Evolutionary conservation across 345 rosid genomes (phyloP).

Genomic region (Populus ilicifolia): DNA sequence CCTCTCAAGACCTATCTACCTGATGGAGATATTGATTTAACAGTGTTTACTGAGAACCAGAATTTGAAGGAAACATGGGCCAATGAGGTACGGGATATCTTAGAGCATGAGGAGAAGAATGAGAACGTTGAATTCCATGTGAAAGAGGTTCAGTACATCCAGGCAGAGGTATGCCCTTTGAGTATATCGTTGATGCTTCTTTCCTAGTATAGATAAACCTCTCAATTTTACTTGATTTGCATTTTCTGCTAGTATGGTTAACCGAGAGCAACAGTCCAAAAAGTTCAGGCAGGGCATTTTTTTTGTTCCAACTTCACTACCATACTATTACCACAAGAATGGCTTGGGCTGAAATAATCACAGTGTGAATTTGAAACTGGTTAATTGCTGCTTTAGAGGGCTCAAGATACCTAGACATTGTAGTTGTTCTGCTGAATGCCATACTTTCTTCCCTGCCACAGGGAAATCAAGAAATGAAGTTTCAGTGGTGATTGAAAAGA

Average conservation of each 20-base stretch:
- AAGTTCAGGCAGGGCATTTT: too few species aligned
- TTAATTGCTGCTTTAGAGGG: background rate
- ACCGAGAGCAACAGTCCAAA: too few species aligned
- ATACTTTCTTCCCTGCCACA: background rate
- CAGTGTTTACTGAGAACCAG: slow-evolving; percentile 55
- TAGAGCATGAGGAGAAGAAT: slow-evolving; percentile 77
- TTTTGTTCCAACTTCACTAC: background rate
- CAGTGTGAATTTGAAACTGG: background rate
- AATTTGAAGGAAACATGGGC: slow-evolving; percentile 76
- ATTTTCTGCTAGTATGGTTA: too few species aligned
- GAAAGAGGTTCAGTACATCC: slow-evolving; percentile 90
- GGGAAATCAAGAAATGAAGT: background rate
- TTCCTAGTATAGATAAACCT: background rate
- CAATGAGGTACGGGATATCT: slow-evolving; percentile 70
- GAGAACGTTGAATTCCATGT: slow-evolving; percentile 77
- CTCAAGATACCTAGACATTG: background rate
- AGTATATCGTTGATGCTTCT: background rate
- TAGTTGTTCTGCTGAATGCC: background rate
- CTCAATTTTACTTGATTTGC: background rate
- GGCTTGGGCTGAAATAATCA: background rate
- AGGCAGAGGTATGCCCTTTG: slow-evolving; percentile 64
- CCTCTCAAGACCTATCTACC: slow-evolving; percentile 92
- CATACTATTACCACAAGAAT: background rate
- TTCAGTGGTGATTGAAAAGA: background rate
- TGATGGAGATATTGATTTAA: slow-evolving; percentile 89